Base-by-base conservation (phyloP, 73 alveolate species). In the Paramecium primaurelia region DNA sequence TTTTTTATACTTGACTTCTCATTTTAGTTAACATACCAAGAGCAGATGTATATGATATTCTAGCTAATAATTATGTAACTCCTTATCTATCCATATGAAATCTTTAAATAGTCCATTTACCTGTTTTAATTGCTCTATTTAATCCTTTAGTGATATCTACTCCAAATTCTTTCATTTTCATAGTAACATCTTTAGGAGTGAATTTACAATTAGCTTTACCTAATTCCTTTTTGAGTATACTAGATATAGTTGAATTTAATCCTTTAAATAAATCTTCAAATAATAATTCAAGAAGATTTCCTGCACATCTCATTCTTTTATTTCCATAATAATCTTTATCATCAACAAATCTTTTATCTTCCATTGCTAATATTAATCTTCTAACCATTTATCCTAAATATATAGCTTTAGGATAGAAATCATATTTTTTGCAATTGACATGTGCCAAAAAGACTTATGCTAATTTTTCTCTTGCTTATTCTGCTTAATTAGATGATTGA, bases 291-390 rank as follows among this genome's bases (percentile, higher is more conserved):
- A 99, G 93, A 59, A 98, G 92, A 93, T 96, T 95, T 16, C 99
- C 99, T 6, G 99, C 99, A 44, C 99, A 96, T 96, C 98, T 99
- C 86, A 98, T 95, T 93, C 99, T 97, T 96, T 99, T 99, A 95
- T 99, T 99, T 45, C 99, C 99, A 93, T 98, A 99, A 95, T 99
- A 99, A 95, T 99, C 99, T 92, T 98, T 97, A 92, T 98, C 99
- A 94, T 98, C 99, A 18, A 83, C 68, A 30, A 80, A 93, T 58
- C 94, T 93, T 28, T 98, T 98, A 92, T 99, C 99, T 18, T 97
- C 95, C 97, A 96, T 89, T 6, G 99, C 99, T 32, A 95, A 97
- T 58, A 99, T 96, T 59, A 98, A 94, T 83, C 98, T 95, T 93
- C 99, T 95, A 38, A 97, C 96, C 99, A 99, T 98, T 44, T 97